These are phyloP conservation scores for Colletotrichum spinosum DNA, from an alignment of 2,329 filamentous ascomycete species.

Conservation along the genomic window DNA sequence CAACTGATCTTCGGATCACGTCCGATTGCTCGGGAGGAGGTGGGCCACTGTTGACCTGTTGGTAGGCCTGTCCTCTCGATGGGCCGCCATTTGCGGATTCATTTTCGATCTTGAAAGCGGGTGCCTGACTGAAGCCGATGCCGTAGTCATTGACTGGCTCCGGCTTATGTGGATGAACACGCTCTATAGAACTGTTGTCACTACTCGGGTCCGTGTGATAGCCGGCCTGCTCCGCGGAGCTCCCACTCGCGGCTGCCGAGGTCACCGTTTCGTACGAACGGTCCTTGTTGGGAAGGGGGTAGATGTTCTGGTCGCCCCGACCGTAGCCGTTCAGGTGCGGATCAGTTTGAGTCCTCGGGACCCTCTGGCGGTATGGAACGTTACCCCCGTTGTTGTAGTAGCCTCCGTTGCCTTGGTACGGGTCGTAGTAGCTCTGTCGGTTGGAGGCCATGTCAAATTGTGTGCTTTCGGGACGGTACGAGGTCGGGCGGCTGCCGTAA, in stretches of 20 bases:
- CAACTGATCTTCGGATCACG: slow-evolving; percentile 41
- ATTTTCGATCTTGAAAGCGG: slow-evolving; percentile 46
- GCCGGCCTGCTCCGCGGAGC: slow-evolving; percentile 77
- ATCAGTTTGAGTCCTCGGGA: slow-evolving; percentile 60
- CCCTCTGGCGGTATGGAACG: slow-evolving; percentile 45
- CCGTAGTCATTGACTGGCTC: slow-evolving; percentile 74
- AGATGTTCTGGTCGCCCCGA: slow-evolving; percentile 57
- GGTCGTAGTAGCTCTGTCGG: slow-evolving; percentile 58
- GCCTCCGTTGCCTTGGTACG: slow-evolving; percentile 43
- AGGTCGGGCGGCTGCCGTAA: slow-evolving; percentile 58
- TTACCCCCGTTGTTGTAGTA: slow-evolving; percentile 46
- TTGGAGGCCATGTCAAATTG: slow-evolving; percentile 52
- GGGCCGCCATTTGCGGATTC: slow-evolving; percentile 13
- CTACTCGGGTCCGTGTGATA: slow-evolving; percentile 92
- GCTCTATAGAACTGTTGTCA: slow-evolving; percentile 91
- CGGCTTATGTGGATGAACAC: slow-evolving; percentile 66
- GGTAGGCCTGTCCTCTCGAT: slow-evolving; percentile 12
- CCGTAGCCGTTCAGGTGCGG: slow-evolving; percentile 55
- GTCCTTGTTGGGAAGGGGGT: slow-evolving; percentile 72
- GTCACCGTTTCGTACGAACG: slow-evolving; percentile 89
- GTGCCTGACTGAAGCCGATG: slow-evolving; percentile 64
- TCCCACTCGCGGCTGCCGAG: slow-evolving; percentile 79
- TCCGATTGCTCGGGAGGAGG: slow-evolving; percentile 22
- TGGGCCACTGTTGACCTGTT: slow-evolving; percentile 19
- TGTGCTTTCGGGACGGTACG: slow-evolving; percentile 53